These are phyloP conservation scores for Albugo laibachii DNA, from an alignment of 352 stramenopile species.

Conservation along the genomic window DNA sequence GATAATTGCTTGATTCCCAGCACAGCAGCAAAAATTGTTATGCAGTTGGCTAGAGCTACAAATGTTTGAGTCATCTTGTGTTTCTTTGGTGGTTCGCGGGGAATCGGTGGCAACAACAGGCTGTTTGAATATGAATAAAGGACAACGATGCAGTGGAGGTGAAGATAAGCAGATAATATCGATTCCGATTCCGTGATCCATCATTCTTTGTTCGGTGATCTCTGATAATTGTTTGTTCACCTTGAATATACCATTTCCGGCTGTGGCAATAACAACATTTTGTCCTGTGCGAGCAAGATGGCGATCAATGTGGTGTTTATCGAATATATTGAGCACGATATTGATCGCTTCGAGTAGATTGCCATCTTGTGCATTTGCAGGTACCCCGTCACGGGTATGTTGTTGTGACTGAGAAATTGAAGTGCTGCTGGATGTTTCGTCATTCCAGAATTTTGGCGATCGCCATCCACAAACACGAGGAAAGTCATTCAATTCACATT, in stretches of 20 bases:
- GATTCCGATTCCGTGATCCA: slow-evolving; percentile 98
- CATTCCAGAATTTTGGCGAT: neutral
- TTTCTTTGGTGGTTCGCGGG: too few relatives aligned
- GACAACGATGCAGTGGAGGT: slow-evolving; percentile 92
- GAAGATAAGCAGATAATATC: slow-evolving; percentile 92
- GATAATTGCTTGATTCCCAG: too few relatives aligned
- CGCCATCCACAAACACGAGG: too few relatives aligned
- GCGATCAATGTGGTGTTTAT: slow-evolving; percentile 97
- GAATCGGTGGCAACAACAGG: neutral
- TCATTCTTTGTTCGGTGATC: slow-evolving; percentile 98
- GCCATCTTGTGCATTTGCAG: slow-evolving; percentile 83
- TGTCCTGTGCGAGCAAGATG: slow-evolving; percentile 92
- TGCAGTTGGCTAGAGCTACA: too few relatives aligned
- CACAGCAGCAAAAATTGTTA: too few relatives aligned
- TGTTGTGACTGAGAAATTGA: slow-evolving; percentile 10
- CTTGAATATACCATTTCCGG: slow-evolving; percentile 93
- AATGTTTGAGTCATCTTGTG: too few relatives aligned
- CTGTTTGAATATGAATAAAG: slow-evolving; percentile 86
- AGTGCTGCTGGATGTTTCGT: neutral
- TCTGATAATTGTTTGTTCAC: slow-evolving; percentile 82
- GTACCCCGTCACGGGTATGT: slow-evolving; percentile 53
- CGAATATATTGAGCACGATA: slow-evolving; percentile 93
- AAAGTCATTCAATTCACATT: neutral
- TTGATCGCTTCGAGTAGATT: slow-evolving; percentile 98
- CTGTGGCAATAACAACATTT: slow-evolving; percentile 89